Base-by-base conservation (phyloP, 2,329 filamentous ascomycete species). In the Hypoxylon sp. region DNA sequence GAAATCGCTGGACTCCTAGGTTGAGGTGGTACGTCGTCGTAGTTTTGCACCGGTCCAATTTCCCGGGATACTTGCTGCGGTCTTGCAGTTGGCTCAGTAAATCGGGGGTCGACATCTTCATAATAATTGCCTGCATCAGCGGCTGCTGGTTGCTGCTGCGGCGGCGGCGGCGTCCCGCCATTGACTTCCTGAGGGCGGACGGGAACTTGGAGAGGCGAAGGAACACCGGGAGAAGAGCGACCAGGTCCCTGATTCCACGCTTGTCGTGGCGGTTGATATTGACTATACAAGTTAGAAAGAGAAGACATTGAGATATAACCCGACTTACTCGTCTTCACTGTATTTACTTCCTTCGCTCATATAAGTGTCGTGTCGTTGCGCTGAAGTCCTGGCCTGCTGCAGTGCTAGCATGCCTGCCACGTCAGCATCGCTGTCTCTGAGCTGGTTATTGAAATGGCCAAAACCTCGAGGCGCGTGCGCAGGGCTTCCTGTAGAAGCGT, bases 31-130 rank as follows among this genome's bases (percentile, higher is more conserved):
- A 89, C 75, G 65, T 91, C 87, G 66, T 93, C 91, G 68, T 87
- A 89, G 15, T 82, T 83, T 5, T 26, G 44, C 32, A 81, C 79
- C 54, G 79, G 54, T 19, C 44, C 24, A 26, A 4, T 70, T 41
- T 76, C 74, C 56, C 73, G 71, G 44, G 71, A 67, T 55, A 68
- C 48, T 57, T 70, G 71, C 55, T 55, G 70, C 55, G 51, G 61
- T 56, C 56, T 69, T 34, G 65, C 64, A 61, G 58, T 48, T 44
- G 73, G 76, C 59, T 87, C 84, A 32, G 88, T 91, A 73, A 97
- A 98, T 59, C 89, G 91, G 46, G 94, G 93, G 69, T 97, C 93
- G 11, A 97, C 88, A 75, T 98, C 94, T 82, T 98, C 95, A 74
- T 96, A 97, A 79, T 98, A 98, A 65, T 85, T 79, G 50, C 68